Percentiles rank a stretch among this genome's conserved stretches.
phyloP scores from a whole-genome alignment of 2,329 filamentous ascomycete species.

The Leptographium procerum region DNA sequence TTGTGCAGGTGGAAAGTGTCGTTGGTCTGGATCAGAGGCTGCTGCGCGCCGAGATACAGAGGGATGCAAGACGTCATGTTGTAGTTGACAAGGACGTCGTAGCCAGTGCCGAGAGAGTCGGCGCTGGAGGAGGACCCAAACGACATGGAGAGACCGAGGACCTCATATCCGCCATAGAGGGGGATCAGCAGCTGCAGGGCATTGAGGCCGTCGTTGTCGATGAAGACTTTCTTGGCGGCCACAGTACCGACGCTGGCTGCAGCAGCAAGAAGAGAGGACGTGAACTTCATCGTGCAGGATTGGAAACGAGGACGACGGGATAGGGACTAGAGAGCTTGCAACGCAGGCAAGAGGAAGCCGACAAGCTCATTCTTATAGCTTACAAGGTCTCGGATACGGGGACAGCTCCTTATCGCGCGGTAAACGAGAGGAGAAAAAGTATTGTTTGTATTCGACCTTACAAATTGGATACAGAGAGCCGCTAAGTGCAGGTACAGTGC shows the following conservation, averaged over 20 bases:
- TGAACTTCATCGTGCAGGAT: not conserved
- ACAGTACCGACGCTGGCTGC: not conserved
- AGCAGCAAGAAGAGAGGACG: not conserved
- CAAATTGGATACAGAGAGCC: too few relatives aligned
- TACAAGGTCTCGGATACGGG: too few relatives aligned
- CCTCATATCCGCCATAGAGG: conserved; percentile 5
- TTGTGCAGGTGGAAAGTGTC: conserved; percentile 6
- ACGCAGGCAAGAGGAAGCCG: too few relatives aligned
- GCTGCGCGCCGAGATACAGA: conserved; percentile 6
- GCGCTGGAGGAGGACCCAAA: conserved; percentile 3
- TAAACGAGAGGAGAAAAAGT: too few relatives aligned
- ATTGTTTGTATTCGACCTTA: too few relatives aligned
- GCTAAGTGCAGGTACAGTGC: too few relatives aligned
- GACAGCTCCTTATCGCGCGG: too few relatives aligned
- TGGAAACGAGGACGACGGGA: not conserved
- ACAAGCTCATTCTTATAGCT: too few relatives aligned
- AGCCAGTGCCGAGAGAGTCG: conserved; percentile 1
- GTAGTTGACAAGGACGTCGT: conserved; percentile 1
- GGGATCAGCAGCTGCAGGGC: conserved; percentile 4
- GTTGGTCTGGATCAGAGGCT: conserved; percentile 7
- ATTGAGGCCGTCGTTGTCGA: conserved; percentile 6
- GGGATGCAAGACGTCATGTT: conserved; percentile 4
- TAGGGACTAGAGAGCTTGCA: too few relatives aligned
- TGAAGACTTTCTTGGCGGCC: conserved; percentile 6
- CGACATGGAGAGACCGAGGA: conserved; percentile 4